phyloP scores from a whole-genome alignment of 768 basidiomycete species.

The Amanita pallidorosea region DNA sequence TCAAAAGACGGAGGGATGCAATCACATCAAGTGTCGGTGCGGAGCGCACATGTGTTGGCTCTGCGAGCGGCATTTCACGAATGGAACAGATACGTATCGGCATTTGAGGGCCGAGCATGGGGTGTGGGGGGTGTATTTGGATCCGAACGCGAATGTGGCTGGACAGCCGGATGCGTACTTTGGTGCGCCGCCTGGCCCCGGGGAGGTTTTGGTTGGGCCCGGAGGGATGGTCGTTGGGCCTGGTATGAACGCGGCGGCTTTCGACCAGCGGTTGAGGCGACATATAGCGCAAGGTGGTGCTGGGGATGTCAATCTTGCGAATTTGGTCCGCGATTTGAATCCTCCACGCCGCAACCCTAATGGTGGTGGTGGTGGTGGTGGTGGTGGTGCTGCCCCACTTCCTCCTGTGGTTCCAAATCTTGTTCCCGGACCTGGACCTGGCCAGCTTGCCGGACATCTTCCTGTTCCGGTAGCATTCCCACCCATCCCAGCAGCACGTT shows the following conservation, averaged over 20 bases:
- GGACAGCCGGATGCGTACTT: not conserved
- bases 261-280: not conserved
- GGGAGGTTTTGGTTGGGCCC: not conserved
- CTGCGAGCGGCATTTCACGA: conserved; percentile 14
- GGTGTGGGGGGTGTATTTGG: conserved; percentile 2
- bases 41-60: conserved; percentile 29
- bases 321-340: not conserved
- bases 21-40: conserved; percentile 28
- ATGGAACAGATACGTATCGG: conserved; percentile 15
- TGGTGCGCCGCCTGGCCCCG: not conserved
- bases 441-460: too few relatives aligned
- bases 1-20: conserved; percentile 27
- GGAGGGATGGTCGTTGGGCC: not conserved
- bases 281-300: not conserved
- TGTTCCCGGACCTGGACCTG: too few relatives aligned
- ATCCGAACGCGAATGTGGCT: not conserved
- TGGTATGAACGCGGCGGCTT: not conserved
- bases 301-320: not conserved
- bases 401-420: too few relatives aligned
- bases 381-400: too few relatives aligned
- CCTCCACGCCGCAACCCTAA: not conserved
- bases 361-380: too few relatives aligned
- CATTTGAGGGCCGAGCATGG: conserved; percentile 22
- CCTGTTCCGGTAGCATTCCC: too few relatives aligned
- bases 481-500: too few relatives aligned